phyloP scores from a whole-genome alignment of 2,329 filamentous ascomycete genomes.

The Nakataea oryzae region DNA sequence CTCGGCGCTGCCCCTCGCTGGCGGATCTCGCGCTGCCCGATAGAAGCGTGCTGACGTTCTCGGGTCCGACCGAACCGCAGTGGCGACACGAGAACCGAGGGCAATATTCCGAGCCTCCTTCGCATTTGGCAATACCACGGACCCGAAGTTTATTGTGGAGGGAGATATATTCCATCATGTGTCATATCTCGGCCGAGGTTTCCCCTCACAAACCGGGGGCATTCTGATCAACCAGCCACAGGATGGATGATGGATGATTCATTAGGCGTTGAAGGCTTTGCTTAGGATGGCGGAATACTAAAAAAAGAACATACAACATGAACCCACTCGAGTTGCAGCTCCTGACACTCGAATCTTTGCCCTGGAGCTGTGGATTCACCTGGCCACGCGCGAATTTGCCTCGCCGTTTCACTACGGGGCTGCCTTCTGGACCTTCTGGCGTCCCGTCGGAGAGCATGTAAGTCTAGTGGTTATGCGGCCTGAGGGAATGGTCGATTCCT shows the following conservation, averaged over 20 bases:
- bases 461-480: background rate
- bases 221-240: background rate
- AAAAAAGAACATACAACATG: background rate
- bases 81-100: constrained; percentile 3
- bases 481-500: background rate
- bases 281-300: constrained; percentile 4
- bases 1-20: background rate
- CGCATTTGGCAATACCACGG: background rate
- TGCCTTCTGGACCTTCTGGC: background rate
- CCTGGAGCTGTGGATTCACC: background rate
- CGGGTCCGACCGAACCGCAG: background rate
- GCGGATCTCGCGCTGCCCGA: background rate
- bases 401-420: too few relatives aligned
- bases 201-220: background rate
- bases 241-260: constrained; percentile 2
- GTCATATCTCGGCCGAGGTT: background rate
- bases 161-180: background rate
- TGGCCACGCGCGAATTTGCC: background rate
- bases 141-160: background rate
- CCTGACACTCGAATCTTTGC: background rate
- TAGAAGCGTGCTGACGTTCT: background rate
- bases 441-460: too few relatives aligned
- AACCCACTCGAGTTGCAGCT: constrained; percentile 1
- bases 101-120: constrained; percentile 2
- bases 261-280: constrained; percentile 4